These are phyloP conservation scores for Acanthamoeba triangularis DNA, from an alignment of 208 protist genomes.

Conservation along the genomic window DNA sequence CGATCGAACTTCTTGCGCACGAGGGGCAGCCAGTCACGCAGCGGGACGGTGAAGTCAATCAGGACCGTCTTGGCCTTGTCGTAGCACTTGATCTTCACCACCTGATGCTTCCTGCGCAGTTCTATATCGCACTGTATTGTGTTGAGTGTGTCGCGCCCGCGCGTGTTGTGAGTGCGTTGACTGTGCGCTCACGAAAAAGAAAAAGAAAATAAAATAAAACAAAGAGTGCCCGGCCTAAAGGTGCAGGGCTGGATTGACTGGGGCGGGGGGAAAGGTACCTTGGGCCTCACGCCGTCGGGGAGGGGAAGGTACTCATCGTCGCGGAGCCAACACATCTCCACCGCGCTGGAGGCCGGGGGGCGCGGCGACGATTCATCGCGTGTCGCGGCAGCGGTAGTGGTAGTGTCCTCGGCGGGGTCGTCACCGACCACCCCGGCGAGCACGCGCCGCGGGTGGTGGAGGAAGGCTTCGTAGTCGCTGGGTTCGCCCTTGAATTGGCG, in stretches of 20 bases:
- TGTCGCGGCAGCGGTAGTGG: background rate
- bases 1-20: constrained; percentile 54
- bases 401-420: background rate
- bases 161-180: background rate
- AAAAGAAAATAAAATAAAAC: background rate
- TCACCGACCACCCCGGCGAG: background rate
- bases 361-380: background rate
- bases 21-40: constrained; percentile 62
- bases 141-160: background rate
- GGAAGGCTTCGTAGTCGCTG: constrained; percentile 18
- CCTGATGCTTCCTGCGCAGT: background rate
- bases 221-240: background rate
- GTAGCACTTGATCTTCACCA: constrained; percentile 64
- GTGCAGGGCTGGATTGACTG: background rate
- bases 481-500: constrained; percentile 6
- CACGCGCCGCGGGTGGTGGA: background rate
- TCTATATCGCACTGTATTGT: constrained; percentile 10
- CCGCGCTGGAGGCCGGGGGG: background rate
- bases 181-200: no score
- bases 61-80: constrained; percentile 23
- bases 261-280: background rate
- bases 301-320: background rate
- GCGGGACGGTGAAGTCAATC: background rate
- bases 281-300: background rate
- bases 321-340: background rate